phyloP scores from a whole-genome alignment of 768 basidiomycete genomes.

The Serendipita vermifera region DNA sequence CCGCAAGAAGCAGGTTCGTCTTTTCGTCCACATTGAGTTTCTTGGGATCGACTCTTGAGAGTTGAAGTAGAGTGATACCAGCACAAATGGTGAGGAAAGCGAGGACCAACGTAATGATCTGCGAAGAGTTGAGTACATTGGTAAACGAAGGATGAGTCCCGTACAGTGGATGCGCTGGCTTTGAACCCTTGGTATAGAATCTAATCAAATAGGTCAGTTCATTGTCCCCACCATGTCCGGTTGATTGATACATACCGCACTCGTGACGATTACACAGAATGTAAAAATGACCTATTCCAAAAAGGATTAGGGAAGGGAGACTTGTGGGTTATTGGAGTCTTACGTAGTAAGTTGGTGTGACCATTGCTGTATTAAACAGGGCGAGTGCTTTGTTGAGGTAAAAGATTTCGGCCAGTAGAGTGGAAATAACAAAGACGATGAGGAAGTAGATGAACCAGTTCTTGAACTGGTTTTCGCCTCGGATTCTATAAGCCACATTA shows the following conservation, averaged over 20 bases:
- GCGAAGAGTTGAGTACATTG: slow-evolving; percentile 4
- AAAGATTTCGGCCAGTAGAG: slow-evolving; percentile 62
- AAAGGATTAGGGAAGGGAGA: neutral
- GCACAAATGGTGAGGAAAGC: slow-evolving; percentile 84
- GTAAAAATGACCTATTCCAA: slow-evolving; percentile 25
- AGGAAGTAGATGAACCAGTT: slow-evolving; percentile 88
- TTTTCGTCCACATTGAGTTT: slow-evolving; percentile 72
- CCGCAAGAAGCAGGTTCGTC: slow-evolving; percentile 79
- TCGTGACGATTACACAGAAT: slow-evolving; percentile 27
- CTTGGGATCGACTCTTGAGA: slow-evolving; percentile 85
- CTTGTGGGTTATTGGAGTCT: neutral
- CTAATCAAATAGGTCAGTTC: too few relatives aligned
- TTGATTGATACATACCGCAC: neutral
- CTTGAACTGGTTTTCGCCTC: slow-evolving; percentile 48
- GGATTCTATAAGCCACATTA: neutral
- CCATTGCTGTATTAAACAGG: slow-evolving; percentile 59
- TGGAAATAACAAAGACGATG: slow-evolving; percentile 67
- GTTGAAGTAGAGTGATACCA: slow-evolving; percentile 89
- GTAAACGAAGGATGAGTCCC: neutral
- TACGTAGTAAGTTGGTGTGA: slow-evolving; percentile 26
- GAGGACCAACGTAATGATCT: slow-evolving; percentile 80
- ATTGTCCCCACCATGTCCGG: too few relatives aligned
- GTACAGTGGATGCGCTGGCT: slow-evolving; percentile 16
- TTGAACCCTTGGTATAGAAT: slow-evolving; percentile 34
- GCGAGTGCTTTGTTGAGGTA: slow-evolving; percentile 94